phyloP scores from a whole-genome alignment of 75 land plant genomes.

The Azolla pinnata region DNA sequence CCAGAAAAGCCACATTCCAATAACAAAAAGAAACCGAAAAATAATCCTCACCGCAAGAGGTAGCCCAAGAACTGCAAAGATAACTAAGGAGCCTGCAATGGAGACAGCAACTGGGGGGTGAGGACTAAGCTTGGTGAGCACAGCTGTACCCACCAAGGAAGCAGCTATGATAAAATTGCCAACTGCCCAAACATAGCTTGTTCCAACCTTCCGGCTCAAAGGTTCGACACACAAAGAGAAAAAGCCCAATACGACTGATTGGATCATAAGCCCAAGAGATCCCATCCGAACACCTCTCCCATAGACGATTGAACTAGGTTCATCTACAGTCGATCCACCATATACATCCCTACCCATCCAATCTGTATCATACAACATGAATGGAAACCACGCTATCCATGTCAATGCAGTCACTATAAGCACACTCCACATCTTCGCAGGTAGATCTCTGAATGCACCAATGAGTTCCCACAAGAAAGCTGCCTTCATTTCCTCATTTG shows the following conservation, averaged over 20 bases:
- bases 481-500: constrained; percentile 34
- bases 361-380: constrained; percentile 86
- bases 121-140: constrained; percentile 25
- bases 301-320: constrained; percentile 22
- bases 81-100: constrained; percentile 30
- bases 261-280: constrained; percentile 75
- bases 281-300: constrained; percentile 80
- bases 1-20: no score
- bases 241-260: constrained; percentile 70
- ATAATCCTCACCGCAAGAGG: constrained; percentile 88
- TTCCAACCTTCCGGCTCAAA: constrained; percentile 63
- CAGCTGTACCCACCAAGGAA: constrained; percentile 47
- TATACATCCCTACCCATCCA: constrained; percentile 98
- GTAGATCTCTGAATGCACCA: constrained; percentile 55
- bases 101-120: constrained; percentile 43
- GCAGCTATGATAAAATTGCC: constrained; percentile 55
- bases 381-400: constrained; percentile 99
- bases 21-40: no score
- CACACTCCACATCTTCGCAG: constrained; percentile 66
- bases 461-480: constrained; percentile 82
- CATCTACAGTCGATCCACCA: constrained; percentile 32
- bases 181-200: constrained; percentile 76
- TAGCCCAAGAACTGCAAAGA: constrained; percentile 74
- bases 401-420: constrained; percentile 66
- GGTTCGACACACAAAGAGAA: constrained; percentile 70